Conservation (phyloP, 192 early-diverging fungal species). For the Diversispora epigaea region DNA sequence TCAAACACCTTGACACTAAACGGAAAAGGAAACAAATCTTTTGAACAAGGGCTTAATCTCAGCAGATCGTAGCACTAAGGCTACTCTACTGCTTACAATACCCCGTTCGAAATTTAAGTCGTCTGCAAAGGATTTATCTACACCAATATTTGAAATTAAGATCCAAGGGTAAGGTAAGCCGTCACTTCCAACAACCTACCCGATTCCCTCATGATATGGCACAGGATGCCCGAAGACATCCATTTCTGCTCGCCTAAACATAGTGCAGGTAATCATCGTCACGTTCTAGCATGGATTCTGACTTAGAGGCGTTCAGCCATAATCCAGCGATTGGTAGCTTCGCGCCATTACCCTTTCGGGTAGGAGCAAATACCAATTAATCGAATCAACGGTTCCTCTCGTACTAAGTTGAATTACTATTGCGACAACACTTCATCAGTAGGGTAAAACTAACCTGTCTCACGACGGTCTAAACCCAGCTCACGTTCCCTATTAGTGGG, state of each 20-base stretch:
- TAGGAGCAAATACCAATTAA: no score
- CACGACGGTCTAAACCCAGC: conserved; percentile 94
- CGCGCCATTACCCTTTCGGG: conserved; percentile 26
- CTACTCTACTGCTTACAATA: conserved; percentile 31
- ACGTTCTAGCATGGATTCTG: no score
- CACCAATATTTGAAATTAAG: conserved; percentile 9
- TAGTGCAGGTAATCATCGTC: neutral
- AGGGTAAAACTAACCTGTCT: conserved; percentile 96
- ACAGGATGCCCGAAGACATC: no score
- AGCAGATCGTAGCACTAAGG: conserved; percentile 55
- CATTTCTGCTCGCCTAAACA: no score
- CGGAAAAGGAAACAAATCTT: conserved; percentile 26
- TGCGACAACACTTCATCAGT: conserved; percentile 76
- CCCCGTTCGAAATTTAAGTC: conserved; percentile 26
- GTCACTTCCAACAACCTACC: no score
- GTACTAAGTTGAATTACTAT: no score
- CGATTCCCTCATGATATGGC: neutral
- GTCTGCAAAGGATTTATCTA: conserved; percentile 22
- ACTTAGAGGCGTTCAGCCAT: no score
- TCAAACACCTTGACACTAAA: no score
- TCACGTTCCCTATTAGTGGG: conserved; percentile 90
- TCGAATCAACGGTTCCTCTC: no score
- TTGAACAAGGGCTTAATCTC: conserved; percentile 49
- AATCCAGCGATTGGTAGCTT: conserved; percentile 29
- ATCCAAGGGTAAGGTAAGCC: neutral